Conservation (phyloP, 371 early-diverging fungal species). For the Circinella minor region DNA sequence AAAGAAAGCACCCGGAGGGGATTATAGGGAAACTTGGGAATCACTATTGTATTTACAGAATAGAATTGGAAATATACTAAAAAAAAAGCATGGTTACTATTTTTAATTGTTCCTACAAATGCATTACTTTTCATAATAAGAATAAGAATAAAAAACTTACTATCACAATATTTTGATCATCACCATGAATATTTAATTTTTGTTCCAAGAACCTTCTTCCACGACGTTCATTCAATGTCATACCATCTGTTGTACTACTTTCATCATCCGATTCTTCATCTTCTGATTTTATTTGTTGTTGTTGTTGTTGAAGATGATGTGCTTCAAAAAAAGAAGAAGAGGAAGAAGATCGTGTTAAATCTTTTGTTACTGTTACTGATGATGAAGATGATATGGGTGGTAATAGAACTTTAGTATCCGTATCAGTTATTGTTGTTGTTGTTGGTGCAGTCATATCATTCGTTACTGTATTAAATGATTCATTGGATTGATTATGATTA, state of each 20-base stretch:
- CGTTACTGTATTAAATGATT: background rate
- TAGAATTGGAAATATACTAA: background rate
- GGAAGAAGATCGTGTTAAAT: background rate
- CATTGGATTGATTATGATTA: background rate
- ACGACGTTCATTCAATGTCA: slow-evolving; percentile 36
- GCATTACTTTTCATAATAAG: too few relatives aligned
- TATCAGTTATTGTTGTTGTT: background rate
- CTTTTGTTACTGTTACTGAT: background rate
- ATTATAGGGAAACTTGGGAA: too few relatives aligned
- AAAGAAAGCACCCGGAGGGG: too few relatives aligned
- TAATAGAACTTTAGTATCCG: too few relatives aligned
- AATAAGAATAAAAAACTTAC: slow-evolving; percentile 32
- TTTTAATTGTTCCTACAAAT: too few relatives aligned
- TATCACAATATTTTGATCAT: slow-evolving; percentile 52
- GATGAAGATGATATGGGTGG: background rate
- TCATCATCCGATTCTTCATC: slow-evolving; percentile 10
- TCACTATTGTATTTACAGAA: background rate
- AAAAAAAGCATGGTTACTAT: background rate
- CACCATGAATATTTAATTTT: slow-evolving; percentile 41
- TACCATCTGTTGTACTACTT: slow-evolving; percentile 27
- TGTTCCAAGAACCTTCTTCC: slow-evolving; percentile 42
- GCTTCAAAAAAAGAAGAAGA: background rate
- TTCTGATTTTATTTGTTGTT: background rate
- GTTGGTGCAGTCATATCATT: background rate
- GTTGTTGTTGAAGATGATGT: background rate